Conservation (phyloP, 306 rosid species). For the Ceratonia siliqua region DNA sequence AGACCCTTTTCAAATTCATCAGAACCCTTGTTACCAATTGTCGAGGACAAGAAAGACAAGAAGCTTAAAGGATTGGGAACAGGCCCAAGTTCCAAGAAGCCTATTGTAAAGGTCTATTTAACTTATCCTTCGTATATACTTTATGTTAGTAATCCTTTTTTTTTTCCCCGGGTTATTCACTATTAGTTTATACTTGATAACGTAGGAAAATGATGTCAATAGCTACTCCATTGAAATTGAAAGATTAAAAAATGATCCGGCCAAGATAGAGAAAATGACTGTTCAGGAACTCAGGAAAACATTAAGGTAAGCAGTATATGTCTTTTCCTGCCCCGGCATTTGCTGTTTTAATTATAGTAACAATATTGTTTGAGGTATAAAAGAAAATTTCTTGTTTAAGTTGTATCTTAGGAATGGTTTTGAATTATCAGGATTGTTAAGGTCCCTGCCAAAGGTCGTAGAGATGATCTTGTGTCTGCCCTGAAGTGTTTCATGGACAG, state of each 20-base stretch:
- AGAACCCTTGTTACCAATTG: slow-evolving; percentile 30
- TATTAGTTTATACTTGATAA: slow-evolving; percentile 30
- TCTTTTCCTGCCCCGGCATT: slow-evolving; percentile 2
- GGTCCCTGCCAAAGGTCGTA: slow-evolving; percentile 77
- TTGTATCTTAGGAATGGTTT: slow-evolving; percentile 32
- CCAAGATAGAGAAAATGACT: slow-evolving; percentile 68
- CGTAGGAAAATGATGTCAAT: slow-evolving; percentile 50
- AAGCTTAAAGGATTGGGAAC: slow-evolving; percentile 46
- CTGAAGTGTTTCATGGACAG: slow-evolving; percentile 65
- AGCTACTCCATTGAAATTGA: slow-evolving; percentile 54
- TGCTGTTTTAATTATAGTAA: slow-evolving; percentile 8
- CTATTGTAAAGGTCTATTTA: slow-evolving; percentile 47
- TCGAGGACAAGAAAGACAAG: slow-evolving; percentile 40
- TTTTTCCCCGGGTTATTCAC: slow-evolving; percentile 22
- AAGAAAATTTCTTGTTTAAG: slow-evolving; percentile 5
- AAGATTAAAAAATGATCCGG: slow-evolving; percentile 60
- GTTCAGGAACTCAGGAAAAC: slow-evolving; percentile 72
- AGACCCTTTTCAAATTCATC: slow-evolving; percentile 51
- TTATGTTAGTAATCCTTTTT: background rate
- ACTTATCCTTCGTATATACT: slow-evolving; percentile 17
- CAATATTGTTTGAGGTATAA: background rate
- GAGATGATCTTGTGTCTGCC: slow-evolving; percentile 75
- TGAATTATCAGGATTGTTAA: slow-evolving; percentile 62
- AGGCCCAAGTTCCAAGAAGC: slow-evolving; percentile 39
- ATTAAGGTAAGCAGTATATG: slow-evolving; percentile 53